Conservation (phyloP, 331 rosid genomes). For the Quercus lobata region DNA sequence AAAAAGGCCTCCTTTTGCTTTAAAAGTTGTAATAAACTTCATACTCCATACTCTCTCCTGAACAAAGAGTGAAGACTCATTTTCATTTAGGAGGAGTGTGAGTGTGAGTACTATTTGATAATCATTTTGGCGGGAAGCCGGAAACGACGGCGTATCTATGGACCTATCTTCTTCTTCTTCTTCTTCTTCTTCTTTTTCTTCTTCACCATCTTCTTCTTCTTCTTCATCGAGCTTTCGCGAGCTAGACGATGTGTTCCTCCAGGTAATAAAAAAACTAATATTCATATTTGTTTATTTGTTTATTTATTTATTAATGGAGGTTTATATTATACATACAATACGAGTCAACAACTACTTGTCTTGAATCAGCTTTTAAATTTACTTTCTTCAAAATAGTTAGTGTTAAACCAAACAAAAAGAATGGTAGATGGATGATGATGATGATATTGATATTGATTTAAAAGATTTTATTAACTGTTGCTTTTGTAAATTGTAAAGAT, state of each 20-base stretch:
- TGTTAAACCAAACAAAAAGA: no score
- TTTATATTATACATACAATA: neutral
- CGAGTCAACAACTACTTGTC: no score
- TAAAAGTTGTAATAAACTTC: neutral
- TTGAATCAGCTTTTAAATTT: no score
- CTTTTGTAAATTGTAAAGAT: no score
- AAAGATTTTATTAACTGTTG: no score
- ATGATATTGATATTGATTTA: no score
- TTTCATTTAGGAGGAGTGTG: no score
- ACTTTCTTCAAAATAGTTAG: no score
- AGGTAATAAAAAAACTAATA: constrained; percentile 28
- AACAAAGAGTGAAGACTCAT: no score
- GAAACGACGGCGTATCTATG: constrained; percentile 18
- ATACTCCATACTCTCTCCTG: neutral
- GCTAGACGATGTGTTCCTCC: constrained; percentile 54
- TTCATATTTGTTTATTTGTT: neutral
- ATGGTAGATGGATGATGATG: no score
- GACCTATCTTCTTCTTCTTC: constrained; percentile 8
- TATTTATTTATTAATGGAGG: neutral
- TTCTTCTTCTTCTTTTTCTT: constrained; percentile 9
- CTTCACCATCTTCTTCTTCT: neutral
- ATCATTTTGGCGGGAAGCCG: neutral
- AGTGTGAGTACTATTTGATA: neutral
- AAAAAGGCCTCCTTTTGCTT: neutral
- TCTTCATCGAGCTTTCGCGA: constrained; percentile 45